These are phyloP conservation scores for Aureobasidium namibiae DNA, from an alignment of 2,329 filamentous ascomycete species.

Conservation along the genomic window DNA sequence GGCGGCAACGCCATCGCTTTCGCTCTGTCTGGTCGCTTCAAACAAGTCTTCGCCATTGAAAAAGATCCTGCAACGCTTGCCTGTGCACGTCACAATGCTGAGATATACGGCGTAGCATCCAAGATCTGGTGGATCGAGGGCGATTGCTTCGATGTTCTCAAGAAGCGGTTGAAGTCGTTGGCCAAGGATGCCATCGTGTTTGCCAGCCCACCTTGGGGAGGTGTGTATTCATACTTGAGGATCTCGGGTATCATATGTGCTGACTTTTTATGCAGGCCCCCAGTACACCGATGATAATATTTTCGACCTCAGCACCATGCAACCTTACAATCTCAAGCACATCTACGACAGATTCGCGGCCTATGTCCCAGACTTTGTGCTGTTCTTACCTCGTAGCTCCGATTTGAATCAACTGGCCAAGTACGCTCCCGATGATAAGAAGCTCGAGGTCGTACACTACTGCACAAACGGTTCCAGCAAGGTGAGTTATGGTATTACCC, in stretches of 20 bases:
- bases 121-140: constrained; percentile 80
- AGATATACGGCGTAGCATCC: constrained; percentile 69
- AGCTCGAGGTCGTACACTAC: constrained; percentile 76
- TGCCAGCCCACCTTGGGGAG: constrained; percentile 67
- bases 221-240: constrained; percentile 28
- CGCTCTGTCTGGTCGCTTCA: constrained; percentile 70
- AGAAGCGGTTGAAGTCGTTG: constrained; percentile 41
- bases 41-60: constrained; percentile 80
- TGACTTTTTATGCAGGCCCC: constrained; percentile 40
- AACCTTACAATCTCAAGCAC: constrained; percentile 66
- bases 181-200: constrained; percentile 53
- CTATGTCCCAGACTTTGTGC: constrained; percentile 48
- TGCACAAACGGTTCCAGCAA: constrained; percentile 88
- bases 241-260: background rate
- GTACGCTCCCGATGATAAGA: constrained; percentile 37
- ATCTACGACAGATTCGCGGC: constrained; percentile 55
- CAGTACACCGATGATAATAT: constrained; percentile 58
- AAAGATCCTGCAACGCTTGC: constrained; percentile 69
- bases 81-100: constrained; percentile 88
- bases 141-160: constrained; percentile 72
- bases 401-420: constrained; percentile 70
- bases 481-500: constrained; percentile 33
- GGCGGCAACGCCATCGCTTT: constrained; percentile 96
- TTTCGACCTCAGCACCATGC: constrained; percentile 79
- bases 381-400: constrained; percentile 81